Evolutionary conservation across 1,284 basidiomycete genomes (phyloP).

Genomic region (Leccinum colubrinum): DNA sequence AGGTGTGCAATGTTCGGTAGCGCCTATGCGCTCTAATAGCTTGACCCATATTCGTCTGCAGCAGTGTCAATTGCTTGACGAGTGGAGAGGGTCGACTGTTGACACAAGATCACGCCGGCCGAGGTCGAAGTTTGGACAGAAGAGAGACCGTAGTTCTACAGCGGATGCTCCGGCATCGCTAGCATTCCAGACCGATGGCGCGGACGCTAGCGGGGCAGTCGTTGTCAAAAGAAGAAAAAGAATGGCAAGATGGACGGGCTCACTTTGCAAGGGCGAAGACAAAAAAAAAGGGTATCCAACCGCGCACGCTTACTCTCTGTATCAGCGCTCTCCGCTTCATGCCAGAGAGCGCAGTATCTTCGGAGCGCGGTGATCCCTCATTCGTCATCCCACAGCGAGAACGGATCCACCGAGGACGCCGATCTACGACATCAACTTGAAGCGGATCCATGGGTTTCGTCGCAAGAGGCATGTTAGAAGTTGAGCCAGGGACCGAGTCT

Average conservation of each 20-base stretch:
- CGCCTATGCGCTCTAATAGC: too few species aligned
- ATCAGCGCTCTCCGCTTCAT: conserved; percentile 67
- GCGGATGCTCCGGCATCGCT: conserved; percentile 69
- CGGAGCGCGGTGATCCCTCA: conserved; percentile 57
- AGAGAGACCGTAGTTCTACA: conserved; percentile 65
- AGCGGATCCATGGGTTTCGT: conserved; percentile 36
- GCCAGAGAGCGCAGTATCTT: conserved; percentile 42
- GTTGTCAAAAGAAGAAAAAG: conserved; percentile 5
- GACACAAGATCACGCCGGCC: conserved; percentile 60
- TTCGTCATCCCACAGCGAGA: conserved; percentile 60
- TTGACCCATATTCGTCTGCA: too few species aligned
- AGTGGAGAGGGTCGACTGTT: conserved; percentile 64
- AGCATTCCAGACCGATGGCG: conserved; percentile 62
- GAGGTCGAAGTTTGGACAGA: conserved; percentile 62
- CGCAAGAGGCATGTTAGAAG: conserved; percentile 19
- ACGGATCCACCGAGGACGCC: conserved; percentile 45
- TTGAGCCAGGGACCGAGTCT: conserved; percentile 2
- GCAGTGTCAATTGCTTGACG: too few species aligned
- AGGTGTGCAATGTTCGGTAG: too few species aligned
- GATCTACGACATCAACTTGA: conserved; percentile 53
- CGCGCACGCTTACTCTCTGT: conserved; percentile 63
- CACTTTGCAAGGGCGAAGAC: conserved; percentile 68
- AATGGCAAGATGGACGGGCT: conserved; percentile 28
- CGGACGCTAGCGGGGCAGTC: conserved; percentile 52
- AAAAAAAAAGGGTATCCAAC: conserved; percentile 67